Conservation (phyloP, 352 stramenopile species). For the Pythium pyrilobum region DNA sequence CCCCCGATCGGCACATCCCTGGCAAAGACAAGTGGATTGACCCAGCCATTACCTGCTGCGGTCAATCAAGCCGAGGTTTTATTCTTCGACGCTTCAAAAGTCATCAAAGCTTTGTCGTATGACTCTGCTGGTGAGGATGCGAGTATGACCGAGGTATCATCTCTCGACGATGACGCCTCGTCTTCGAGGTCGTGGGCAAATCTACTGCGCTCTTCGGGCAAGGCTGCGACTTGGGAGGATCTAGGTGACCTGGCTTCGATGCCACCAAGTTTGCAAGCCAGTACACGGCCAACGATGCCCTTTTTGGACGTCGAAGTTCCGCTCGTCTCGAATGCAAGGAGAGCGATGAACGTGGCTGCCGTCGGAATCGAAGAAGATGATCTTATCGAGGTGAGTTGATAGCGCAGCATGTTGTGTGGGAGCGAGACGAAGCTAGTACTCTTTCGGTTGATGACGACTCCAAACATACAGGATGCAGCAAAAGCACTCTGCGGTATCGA, state of each 20-base stretch:
- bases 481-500: slow-evolving; percentile 58
- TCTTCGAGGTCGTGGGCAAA: not conserved
- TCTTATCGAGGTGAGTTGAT: slow-evolving; percentile 41
- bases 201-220: too few species aligned
- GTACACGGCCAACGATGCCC: too few species aligned
- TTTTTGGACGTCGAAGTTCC: too few species aligned
- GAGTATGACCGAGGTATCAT: slow-evolving; percentile 14
- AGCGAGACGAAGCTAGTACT: too few species aligned
- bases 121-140: slow-evolving; percentile 1
- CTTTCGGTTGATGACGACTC: not conserved
- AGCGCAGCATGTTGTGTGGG: not conserved
- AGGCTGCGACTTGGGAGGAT: slow-evolving; percentile 17
- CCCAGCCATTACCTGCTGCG: not conserved
- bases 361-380: slow-evolving; percentile 55
- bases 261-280: too few species aligned
- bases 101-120: slow-evolving; percentile 7
- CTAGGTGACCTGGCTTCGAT: too few species aligned
- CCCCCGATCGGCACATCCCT: too few species aligned
- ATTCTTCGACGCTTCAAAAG: slow-evolving; percentile 34
- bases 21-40: not conserved
- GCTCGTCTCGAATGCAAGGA: too few species aligned
- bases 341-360: too few species aligned
- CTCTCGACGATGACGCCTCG: slow-evolving; percentile 10
- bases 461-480: slow-evolving; percentile 39
- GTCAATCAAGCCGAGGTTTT: slow-evolving; percentile 25